Percentiles rank a stretch among this genome's conserved stretches.
These are phyloP conservation scores for Trypanosoma theileri DNA, from an alignment of 208 protist species.

Conservation along the genomic window DNA sequence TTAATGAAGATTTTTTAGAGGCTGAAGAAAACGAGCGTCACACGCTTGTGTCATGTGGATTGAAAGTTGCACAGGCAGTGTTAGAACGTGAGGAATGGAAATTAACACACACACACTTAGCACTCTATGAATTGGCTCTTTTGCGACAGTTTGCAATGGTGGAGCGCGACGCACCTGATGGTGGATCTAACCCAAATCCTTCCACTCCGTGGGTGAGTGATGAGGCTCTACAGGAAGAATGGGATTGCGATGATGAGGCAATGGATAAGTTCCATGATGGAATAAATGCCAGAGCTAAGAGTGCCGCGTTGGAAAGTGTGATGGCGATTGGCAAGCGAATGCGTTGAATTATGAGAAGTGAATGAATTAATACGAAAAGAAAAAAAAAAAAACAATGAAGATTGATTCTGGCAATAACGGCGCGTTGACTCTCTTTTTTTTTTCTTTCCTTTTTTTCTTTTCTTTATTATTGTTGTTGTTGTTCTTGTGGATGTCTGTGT, in stretches of 20 bases:
- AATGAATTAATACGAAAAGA: background rate
- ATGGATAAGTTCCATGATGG: conserved; percentile 9
- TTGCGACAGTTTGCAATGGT: conserved; percentile 29
- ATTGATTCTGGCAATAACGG: background rate
- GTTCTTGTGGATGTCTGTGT: background rate
- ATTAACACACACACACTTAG: conserved; percentile 51
- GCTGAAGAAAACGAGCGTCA: conserved; percentile 9
- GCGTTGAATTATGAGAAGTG: conserved; percentile 5
- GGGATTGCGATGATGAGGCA: conserved; percentile 16
- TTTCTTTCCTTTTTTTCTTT: too few relatives aligned
- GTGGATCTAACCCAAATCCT: conserved; percentile 2
- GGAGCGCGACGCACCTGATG: conserved; percentile 3
- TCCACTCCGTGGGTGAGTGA: conserved; percentile 19
- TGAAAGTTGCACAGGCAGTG: conserved; percentile 40
- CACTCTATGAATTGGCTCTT: conserved; percentile 57
- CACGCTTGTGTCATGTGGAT: conserved; percentile 9
- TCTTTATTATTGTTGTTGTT: background rate
- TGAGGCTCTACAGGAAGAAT: conserved; percentile 26
- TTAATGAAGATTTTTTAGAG: background rate
- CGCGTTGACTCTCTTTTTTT: background rate
- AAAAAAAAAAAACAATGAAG: background rate
- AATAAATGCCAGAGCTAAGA: background rate
- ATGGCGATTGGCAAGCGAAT: conserved; percentile 22
- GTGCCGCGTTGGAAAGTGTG: conserved; percentile 26
- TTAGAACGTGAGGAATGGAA: conserved; percentile 47